Evolutionary conservation across 1,139 yeast species (phyloP), one percentile per base, ranked within the genome.

Genomic region (Diutina ranongensis): DNA sequence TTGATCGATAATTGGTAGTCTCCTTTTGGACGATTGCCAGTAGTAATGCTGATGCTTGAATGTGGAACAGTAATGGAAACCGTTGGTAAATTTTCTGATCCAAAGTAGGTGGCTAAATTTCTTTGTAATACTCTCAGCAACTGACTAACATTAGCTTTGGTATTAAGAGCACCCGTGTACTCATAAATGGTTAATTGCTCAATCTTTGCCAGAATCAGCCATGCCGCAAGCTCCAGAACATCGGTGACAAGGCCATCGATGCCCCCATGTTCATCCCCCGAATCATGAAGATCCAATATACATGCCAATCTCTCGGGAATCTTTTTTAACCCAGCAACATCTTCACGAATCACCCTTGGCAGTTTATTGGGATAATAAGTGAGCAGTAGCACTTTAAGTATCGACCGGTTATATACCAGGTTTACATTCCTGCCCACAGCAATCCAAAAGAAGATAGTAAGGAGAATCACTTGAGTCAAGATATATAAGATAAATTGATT

Each of bases 161-260:
- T 8, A 15, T 22, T 38, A 48, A 85, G 65, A 4, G 73, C 66
- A 1, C 97, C 97, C 47, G 78, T 78, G 55, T 75, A 75, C 63
- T 92, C 98, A 64, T 87, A 94, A 40, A 94, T 68, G 8, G 85
- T 72, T 50, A 92, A 68, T 47, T 70, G 68, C 25, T 79, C 76
- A 46, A 89, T 78, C 1, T 96, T 97, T 8, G 94, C 80, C 42
- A 95, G 85, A 20, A 87, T 63, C 41, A 88, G 74, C 99, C 99
- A 92, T 3, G 94, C 82, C 0, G 80, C 72, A 44, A 89, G 57
- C 57, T 88, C 95, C 47, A 92, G 76, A 19, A 83, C 73, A 55
- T 86, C 86, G 54, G 75, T 78, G 55, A 89, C 68, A 44, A 94
- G 68, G 0, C 95, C 95, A 50, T 83, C 89, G 42, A 83, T 63